phyloP scores from a whole-genome alignment of 179 eudicot genomes.

The Heliamphora pulchella region DNA sequence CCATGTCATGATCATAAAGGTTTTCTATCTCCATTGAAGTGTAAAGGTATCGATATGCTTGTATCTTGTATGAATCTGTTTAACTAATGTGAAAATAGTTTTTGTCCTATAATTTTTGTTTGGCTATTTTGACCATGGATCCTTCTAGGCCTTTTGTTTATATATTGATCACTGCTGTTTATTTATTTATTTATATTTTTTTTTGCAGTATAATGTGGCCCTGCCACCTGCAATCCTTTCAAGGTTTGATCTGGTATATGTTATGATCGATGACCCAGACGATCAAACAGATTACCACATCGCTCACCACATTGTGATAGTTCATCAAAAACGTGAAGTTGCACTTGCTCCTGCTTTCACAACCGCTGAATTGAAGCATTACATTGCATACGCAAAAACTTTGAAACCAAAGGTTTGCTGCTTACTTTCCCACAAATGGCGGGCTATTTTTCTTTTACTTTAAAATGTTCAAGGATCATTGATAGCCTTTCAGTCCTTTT shows the following conservation, averaged over 20 bases:
- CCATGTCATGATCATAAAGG: no score
- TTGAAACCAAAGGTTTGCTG: conserved; percentile 71
- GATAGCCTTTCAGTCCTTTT: no score
- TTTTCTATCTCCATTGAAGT: no score
- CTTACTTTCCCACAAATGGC: neutral
- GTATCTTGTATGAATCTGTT: neutral
- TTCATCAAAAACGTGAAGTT: conserved; percentile 87
- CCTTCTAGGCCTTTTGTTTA: neutral
- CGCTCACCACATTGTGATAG: conserved; percentile 90
- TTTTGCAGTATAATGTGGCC: conserved; percentile 88
- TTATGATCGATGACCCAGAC: conserved; percentile 97
- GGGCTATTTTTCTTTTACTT: neutral
- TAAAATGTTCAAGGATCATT: neutral
- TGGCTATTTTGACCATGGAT: neutral
- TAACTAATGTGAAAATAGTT: neutral
- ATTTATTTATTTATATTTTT: neutral
- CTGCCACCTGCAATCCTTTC: conserved; percentile 98
- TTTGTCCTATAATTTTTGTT: neutral
- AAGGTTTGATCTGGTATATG: conserved; percentile 93
- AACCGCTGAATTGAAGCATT: conserved; percentile 80
- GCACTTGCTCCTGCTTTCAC: conserved; percentile 81
- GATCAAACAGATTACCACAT: conserved; percentile 89
- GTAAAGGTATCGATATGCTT: conserved; percentile 50
- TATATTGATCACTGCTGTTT: neutral
- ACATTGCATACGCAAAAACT: conserved; percentile 78